These are phyloP conservation scores for Jamesozyma piceae DNA, from an alignment of 805 yeast species.

Conservation along the genomic window DNA sequence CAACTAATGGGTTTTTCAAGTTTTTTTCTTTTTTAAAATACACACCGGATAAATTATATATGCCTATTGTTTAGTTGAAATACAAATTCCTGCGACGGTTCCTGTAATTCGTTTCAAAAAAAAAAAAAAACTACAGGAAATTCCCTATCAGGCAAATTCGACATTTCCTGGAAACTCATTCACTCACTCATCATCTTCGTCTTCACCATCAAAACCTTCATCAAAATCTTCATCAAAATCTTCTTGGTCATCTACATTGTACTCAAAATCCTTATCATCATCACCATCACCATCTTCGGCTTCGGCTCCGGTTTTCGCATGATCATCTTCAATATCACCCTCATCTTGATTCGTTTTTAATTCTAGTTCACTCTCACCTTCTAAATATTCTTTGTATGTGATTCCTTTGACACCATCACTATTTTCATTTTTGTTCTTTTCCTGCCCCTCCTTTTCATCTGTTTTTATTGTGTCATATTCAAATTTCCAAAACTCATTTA, in stretches of 20 bases:
- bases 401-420: neutral
- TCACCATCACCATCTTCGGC: neutral
- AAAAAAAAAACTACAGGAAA: no score
- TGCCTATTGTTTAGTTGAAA: no score
- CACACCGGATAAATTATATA: no score
- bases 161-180: no score
- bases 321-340: no score
- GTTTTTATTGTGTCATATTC: constrained; percentile 17
- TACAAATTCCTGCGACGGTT: no score
- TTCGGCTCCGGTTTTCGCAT: neutral
- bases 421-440: neutral
- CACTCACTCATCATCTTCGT: neutral
- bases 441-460: constrained; percentile 1
- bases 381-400: neutral
- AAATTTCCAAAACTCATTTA: constrained; percentile 34
- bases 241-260: no score
- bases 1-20: no score
- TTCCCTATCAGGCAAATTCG: neutral
- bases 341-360: neutral
- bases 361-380: neutral
- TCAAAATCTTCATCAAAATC: no score
- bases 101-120: no score
- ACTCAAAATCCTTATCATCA: no score
- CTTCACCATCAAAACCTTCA: neutral
- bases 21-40: no score